phyloP scores from a whole-genome alignment of 106 monocot genomes.

The Hemerocallis citrina region DNA sequence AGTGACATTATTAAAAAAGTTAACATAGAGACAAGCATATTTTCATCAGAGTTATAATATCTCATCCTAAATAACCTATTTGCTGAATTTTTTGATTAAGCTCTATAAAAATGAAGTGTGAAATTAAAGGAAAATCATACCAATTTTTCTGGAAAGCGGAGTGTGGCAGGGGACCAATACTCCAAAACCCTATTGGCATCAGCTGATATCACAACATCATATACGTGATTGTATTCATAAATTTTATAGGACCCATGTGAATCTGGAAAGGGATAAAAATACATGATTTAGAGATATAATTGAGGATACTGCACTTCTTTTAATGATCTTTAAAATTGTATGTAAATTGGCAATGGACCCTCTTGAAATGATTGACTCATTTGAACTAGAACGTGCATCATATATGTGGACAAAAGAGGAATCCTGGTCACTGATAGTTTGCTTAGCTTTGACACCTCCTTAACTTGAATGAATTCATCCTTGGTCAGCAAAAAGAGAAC shows the following conservation, averaged over 20 bases:
- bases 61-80: too few species aligned
- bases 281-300: too few species aligned
- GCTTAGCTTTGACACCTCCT: conserved; percentile 84
- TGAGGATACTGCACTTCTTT: too few species aligned
- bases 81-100: background rate
- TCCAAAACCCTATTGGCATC: conserved; percentile 75
- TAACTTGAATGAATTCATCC: too few species aligned
- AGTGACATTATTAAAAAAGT: too few species aligned
- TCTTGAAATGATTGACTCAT: conserved; percentile 69
- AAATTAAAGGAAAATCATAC: background rate
- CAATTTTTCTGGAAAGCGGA: conserved; percentile 56
- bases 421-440: conserved; percentile 62
- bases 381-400: conserved; percentile 66
- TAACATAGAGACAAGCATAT: too few species aligned
- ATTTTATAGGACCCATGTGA: conserved; percentile 55
- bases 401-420: conserved; percentile 61
- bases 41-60: too few species aligned
- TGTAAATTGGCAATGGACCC: conserved; percentile 24
- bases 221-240: conserved; percentile 70
- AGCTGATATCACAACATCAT: conserved; percentile 76
- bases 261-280: too few species aligned
- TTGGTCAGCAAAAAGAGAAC: too few species aligned
- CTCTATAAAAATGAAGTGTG: background rate
- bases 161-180: conserved; percentile 73
- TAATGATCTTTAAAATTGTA: too few species aligned